Base-by-base conservation (phyloP, 805 yeast genomes). In the Blastobotrys parvus region DNA sequence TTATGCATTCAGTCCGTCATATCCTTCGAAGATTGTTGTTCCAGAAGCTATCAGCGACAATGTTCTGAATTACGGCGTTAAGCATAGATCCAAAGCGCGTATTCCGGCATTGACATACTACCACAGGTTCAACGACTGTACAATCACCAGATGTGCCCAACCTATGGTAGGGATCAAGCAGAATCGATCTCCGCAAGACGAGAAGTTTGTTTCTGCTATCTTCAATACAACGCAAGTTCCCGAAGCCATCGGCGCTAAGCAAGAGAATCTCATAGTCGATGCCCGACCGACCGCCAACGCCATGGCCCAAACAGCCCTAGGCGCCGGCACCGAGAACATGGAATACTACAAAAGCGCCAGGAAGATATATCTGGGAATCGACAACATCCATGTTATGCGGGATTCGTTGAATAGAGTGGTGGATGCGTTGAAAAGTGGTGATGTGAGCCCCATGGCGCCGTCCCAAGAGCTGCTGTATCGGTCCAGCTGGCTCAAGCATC, bases 321-420 rank as follows among this genome's bases (percentile, higher is more conserved):
- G 98, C 10, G 98, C 97, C n/a, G 98, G 98, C 1, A 82, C 96
- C 0, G 98, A 92, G 58, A 82, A 76, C 51, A 84, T 88, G 71
- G 97, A 90, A 45, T 77, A 87, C 57, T 90, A 92, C 63, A 72
- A 78, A 40, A 71, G 71, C 25, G 81, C 82, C 22, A 68, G 74
- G 48, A 81, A 87, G 57, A 71, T 84, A 16, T 92, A 85, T 55
- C 69, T 92, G 48, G 94, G 94, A 31, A 87, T 92, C 35, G 98
- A 92, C 57, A 92, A 92, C 59, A 87, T 92, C 49, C 98, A 92
- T 62, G 94, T 85, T 2, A 87, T 92, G 86, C 71, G 96, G 48
- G 97, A 89, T 48, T 80, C 94, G 5, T 63, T 88, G 39, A 71
- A 68, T 44, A 77, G 75, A 47, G 68, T 92, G 15, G 69, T 74